Evolutionary conservation across 2,329 filamentous ascomycete species (phyloP), one percentile per base, ranked within the genome.

Genomic region (Cytospora piceicola): DNA sequence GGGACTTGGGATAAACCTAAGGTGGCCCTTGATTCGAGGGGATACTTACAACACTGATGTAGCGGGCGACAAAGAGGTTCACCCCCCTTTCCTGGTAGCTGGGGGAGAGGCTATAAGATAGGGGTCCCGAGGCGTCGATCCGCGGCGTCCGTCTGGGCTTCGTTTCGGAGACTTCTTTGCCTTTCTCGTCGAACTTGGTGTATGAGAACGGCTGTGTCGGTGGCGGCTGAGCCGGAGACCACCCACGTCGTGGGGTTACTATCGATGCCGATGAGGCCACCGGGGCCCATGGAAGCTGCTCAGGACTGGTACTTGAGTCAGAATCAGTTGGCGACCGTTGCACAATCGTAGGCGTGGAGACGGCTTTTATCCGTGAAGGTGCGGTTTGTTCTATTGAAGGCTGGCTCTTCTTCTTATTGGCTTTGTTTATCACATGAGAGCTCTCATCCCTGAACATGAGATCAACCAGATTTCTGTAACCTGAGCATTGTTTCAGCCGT

Each of bases 391-490:
- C 58, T 34, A 54, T 27, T 32, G 42, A 11, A 24, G 55, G 32
- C 36, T 39, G 52, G 54, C 14, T 32, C 68, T 67, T 64, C 72
- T 72, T 75, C 69, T 73, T 74, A 7, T 72, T 72, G 55, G 81
- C 82, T 74, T 83, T 85, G 70, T 81, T 80, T 69, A 83, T 83
- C 63, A 86, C 83, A 71, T 84, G 82, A 36, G 78, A 80, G 68
- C 82, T 86, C 72, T 86, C 82, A 70, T 86, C 82, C 52, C 84
- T 80, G 69, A 87, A 86, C 78, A 86, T 85, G 67, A 86, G 78
- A 69, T 86, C 84, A 51, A 84, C 79, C 58, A 82, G 76, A 68
- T 84, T 83, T 53, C 84, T 77, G 70, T 87, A 87, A 63, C 84
- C 84, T 36, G 84, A 83, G 66, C 84, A 87, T 74, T 74, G 66